phyloP scores from a whole-genome alignment of 169 alveolate genomes.

The Plasmodium malariae region DNA sequence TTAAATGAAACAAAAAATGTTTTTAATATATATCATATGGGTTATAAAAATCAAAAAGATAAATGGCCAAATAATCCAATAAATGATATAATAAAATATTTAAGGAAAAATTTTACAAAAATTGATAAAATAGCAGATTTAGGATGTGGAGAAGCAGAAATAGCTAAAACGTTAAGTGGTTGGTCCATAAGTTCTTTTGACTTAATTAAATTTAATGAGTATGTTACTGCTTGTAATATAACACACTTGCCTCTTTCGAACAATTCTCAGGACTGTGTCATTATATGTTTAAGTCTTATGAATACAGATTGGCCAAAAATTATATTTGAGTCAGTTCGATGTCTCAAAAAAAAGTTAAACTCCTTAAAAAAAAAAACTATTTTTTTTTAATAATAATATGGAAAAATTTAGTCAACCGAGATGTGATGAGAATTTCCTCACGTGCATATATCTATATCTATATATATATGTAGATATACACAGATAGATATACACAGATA shows the following conservation, averaged over 20 bases:
- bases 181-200: conserved; percentile 53
- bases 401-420: not conserved
- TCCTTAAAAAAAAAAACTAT: not conserved
- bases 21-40: conserved; percentile 80
- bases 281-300: conserved; percentile 55
- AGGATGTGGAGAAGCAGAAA: conserved; percentile 87
- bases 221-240: conserved; percentile 59
- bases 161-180: conserved; percentile 75
- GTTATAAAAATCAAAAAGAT: conserved; percentile 79
- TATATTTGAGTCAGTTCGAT: conserved; percentile 61
- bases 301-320: conserved; percentile 74
- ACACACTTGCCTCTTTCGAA: conserved; percentile 28
- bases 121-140: conserved; percentile 81
- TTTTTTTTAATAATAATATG: not conserved
- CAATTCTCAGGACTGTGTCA: conserved; percentile 45
- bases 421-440: too few species aligned
- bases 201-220: conserved; percentile 47
- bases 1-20: conserved; percentile 52
- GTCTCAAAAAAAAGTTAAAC: conserved; percentile 41
- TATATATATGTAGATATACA: not conserved
- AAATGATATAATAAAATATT: conserved; percentile 71
- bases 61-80: conserved; percentile 85
- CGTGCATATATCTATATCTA: not conserved
- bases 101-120: conserved; percentile 40
- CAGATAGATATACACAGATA: not conserved